These are phyloP conservation scores for Trichoderma simmonsii DNA, from an alignment of 2,329 filamentous ascomycete species.

Conservation along the genomic window DNA sequence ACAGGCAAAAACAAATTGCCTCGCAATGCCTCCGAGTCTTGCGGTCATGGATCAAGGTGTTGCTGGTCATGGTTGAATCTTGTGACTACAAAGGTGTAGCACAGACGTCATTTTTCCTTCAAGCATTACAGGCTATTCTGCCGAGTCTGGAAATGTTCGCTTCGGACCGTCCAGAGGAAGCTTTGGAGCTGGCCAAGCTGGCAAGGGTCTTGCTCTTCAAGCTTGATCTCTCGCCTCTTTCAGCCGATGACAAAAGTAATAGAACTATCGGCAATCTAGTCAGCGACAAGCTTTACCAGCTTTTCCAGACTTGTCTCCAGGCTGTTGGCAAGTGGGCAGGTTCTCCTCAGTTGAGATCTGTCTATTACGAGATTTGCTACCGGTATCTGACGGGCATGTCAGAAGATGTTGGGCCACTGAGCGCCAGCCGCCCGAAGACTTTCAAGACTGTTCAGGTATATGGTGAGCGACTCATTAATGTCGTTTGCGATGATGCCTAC, in stretches of 20 bases:
- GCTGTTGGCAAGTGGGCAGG: conserved; percentile 73
- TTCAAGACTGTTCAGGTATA: conserved; percentile 66
- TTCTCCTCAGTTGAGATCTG: conserved; percentile 68
- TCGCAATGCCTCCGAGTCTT: conserved; percentile 64
- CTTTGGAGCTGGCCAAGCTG: conserved; percentile 73
- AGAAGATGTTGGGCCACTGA: conserved; percentile 45
- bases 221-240: conserved; percentile 54
- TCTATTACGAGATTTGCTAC: conserved; percentile 90
- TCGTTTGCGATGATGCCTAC: conserved; percentile 90
- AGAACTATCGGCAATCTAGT: conserved; percentile 65
- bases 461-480: conserved; percentile 77
- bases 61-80: conserved; percentile 78
- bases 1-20: conserved; percentile 58
- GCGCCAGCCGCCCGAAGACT: conserved; percentile 54
- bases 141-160: conserved; percentile 81
- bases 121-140: conserved; percentile 81
- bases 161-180: conserved; percentile 64
- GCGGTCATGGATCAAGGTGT: conserved; percentile 77
- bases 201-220: conserved; percentile 69
- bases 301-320: conserved; percentile 83
- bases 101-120: conserved; percentile 75
- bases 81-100: conserved; percentile 73
- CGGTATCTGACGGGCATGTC: conserved; percentile 74
- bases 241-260: conserved; percentile 41
- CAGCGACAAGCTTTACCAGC: conserved; percentile 83